Evolutionary conservation across 2,329 filamentous ascomycete genomes (phyloP), one percentile per base, ranked within the genome.

Genomic region (Colletotrichum gigasporum): DNA sequence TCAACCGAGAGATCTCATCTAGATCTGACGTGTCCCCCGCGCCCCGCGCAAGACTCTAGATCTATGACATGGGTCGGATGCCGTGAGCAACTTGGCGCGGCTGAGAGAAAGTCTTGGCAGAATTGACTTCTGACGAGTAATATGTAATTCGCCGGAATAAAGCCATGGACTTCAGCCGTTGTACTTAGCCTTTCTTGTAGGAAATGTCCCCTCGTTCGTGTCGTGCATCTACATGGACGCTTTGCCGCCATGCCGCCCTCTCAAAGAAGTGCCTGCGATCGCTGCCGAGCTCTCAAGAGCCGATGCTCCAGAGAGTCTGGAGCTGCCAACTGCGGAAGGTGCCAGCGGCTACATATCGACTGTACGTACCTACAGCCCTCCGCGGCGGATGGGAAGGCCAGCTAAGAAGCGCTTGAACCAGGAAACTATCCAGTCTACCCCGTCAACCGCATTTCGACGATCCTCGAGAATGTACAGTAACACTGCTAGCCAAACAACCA

Each of bases 251-350:
- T 65, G 62, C 6, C 62, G 22, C 62, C 62, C 62, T 65, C 62
- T 24, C 62, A 65, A 39, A 55, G 62, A 62, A 65, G 62, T 39
- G 62, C 62, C n/a, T 65, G 62, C 48, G 62, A 65, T 20, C 62
- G 62, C 44, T 65, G 62, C 56, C 62, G 62, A 20, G 62, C 62
- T 22, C 57, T 65, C 7, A 65, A 65, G 42, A 65, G 62, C 57
- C 48, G 62, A 4, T 65, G 62, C 35, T 65, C 62, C 4, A 42
- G 62, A 44, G 62, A 55, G 14, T 16, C 50, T 24, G 62, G 62
- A 28, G 35, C 56, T 9, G 42, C 57, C 7, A 65, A 65, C 22
- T 65, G 62, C 48, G 62, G 62, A 14, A 65, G 62, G 26, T 65
- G 62, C 20, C 62, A 65, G 16, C 56, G 62, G 9, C 62, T 65